Base-by-base conservation (phyloP, 805 yeast genomes). In the Yamadazyma kitorensis region DNA sequence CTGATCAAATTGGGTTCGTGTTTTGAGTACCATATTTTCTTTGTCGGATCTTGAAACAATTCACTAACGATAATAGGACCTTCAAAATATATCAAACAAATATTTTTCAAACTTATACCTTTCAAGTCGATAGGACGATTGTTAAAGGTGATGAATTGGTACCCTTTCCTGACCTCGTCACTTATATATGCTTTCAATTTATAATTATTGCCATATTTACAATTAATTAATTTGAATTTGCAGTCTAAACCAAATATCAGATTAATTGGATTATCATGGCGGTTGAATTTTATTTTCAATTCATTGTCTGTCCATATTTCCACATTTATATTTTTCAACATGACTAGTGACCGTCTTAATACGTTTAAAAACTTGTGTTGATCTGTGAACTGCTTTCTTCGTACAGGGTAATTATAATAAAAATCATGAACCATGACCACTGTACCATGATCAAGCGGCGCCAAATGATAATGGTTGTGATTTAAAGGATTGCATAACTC, bases 401-500 rank as follows among this genome's bases (percentile, higher is more conserved):
- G 51, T 3, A 76, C 77, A 0, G 76, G 76, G 1, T 66, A 24
- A 17, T 56, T 61, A 2, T 54, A 52, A 46, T 74, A 77, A 5
- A 76, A 32, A 29, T 68, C 65, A 4, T 54, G 41, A 2, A 64
- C 57, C 1, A 43, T 40, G 2, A 73, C 54, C 0, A 49, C 29
- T 0, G 80, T 70, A 0, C 80, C 80, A 4, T 24, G 30, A 7
- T n/a, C 17, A 9, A 23, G 5, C 17, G 12, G 19, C 3, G 9
- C 17, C 16, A 30, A 16, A 9, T 20, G 6, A n/a, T 17, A 17
- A 3, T 9, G 16, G 12, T 12, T 30, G 27, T 15, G n/a, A 18
- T 13, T 13, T 6, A 14, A 5, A 6, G 30, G 22, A 27, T 27
- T 27, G 5, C 4, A 6, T 5, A 18, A 17, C 6, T 27, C 30